phyloP scores from a whole-genome alignment of 495 filamentous ascomycete species.

The Daldinia decipiens region DNA sequence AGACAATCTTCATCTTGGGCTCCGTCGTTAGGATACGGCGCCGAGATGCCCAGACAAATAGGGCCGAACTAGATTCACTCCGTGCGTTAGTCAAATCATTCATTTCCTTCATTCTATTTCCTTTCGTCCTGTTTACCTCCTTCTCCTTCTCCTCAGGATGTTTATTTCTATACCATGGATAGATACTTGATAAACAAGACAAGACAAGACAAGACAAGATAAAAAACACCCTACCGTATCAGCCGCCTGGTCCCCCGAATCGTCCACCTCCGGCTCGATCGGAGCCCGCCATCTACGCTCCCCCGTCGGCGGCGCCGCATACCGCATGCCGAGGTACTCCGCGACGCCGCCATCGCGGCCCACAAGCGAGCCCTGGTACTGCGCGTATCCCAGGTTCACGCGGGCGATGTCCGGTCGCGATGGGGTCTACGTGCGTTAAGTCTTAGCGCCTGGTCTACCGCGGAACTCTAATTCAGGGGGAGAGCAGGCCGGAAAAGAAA shows the following conservation, averaged over 20 bases:
- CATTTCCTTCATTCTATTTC: background rate
- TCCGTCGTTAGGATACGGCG: slow-evolving; percentile 46
- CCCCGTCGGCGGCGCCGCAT: slow-evolving; percentile 55
- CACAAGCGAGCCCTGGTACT: slow-evolving; percentile 49
- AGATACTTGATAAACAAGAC: background rate
- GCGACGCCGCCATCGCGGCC: slow-evolving; percentile 50
- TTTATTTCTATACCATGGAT: no score
- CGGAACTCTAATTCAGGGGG: background rate
- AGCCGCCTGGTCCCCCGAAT: slow-evolving; percentile 42
- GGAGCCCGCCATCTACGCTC: slow-evolving; percentile 55
- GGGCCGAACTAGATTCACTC: slow-evolving; percentile 51
- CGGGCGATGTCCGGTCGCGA: slow-evolving; percentile 25
- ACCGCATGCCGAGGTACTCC: slow-evolving; percentile 58
- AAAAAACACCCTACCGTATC: slow-evolving; percentile 37
- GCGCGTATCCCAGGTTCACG: slow-evolving; percentile 58
- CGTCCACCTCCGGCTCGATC: slow-evolving; percentile 36
- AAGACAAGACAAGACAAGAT: no score
- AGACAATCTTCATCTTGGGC: slow-evolving; percentile 76
- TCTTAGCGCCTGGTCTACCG: background rate
- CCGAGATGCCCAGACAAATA: slow-evolving; percentile 63
- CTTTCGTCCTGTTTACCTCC: background rate
- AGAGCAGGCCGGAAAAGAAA: background rate
- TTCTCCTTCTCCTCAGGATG: background rate
- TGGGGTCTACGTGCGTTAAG: slow-evolving; percentile 1
- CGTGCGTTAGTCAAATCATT: background rate